Base-by-base conservation (phyloP, 2,329 filamentous ascomycete species). In the Didymella arachidicola region DNA sequence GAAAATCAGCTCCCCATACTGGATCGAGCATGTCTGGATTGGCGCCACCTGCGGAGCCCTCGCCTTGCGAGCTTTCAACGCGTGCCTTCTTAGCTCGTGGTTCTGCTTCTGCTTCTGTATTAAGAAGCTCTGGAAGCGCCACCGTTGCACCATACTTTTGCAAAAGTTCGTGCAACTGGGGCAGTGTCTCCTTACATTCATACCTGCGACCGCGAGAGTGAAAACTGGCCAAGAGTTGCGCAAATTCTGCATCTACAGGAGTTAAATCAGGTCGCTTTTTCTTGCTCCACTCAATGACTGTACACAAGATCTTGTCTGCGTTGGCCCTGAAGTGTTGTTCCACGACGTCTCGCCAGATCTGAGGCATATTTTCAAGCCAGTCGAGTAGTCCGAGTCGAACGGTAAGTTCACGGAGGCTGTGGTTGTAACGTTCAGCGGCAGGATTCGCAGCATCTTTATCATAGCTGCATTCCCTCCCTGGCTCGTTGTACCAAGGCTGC, bases 401-500 rank as follows among this genome's bases (percentile, higher is more conserved):
- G 1, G 75, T 78, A 10, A 70, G 56, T 7, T 51, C 41, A 2
- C 71, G 67, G 1, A 75, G 54, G 2, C 8, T 39, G 6, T 62
- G 50, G 51, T 77, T 78, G 56, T 76, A 79, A 1, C 5, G 38
- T 5, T 62, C 59, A 7, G 69, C 69, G 22, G n/a, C 56, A 18
- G 6, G 30, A 38, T 47, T n/a, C 18, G 43, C 32, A 57, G 11
- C 3, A 11, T 41, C 26, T 12, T 11, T 12, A 2, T 36, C 26
- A 26, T 61, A 60, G 7, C 27, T 43, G 25, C 22, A 76, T 12
- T 73, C 69, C 12, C 62, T 50, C 2, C 79, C 80, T 0, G 85
- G 84, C 68, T 87, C 83, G 66, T 86, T 87, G 75, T 79, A 82
- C 68, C 76, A 83, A 1, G 84, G 85, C 47, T 83, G 64, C 16